phyloP scores from a whole-genome alignment of 2,329 filamentous ascomycete genomes.

The Botrytis tulipae region DNA sequence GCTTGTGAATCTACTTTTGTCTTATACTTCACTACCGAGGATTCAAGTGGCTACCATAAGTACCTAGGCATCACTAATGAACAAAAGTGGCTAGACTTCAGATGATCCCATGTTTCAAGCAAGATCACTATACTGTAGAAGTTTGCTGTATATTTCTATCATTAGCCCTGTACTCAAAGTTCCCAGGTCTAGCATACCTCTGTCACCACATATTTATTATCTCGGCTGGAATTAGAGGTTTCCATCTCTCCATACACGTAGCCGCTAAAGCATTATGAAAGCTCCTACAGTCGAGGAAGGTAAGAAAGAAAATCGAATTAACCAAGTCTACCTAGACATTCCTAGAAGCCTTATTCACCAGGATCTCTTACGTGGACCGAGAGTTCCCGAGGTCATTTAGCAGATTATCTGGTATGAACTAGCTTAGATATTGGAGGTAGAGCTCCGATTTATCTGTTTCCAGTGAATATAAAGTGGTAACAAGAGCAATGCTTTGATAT shows the following conservation, averaged over 20 bases:
- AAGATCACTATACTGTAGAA: neutral
- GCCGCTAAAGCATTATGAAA: too few species aligned
- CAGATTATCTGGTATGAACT: fast-evolving
- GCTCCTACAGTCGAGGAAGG: too few species aligned
- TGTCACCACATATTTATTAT: neutral
- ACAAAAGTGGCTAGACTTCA: fast-evolving
- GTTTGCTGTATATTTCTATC: neutral
- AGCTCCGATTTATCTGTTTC: fast-evolving
- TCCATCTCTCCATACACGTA: too few species aligned
- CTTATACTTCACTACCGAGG: neutral
- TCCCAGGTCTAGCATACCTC: neutral
- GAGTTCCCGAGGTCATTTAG: neutral
- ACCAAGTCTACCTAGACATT: too few species aligned
- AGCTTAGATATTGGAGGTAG: fast-evolving
- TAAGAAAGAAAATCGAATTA: fast-evolving
- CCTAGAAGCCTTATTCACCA: neutral
- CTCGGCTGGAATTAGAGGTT: too few species aligned
- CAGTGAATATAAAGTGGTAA: neutral
- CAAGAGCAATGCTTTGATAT: neutral
- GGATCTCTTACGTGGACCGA: neutral
- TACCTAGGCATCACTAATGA: neutral
- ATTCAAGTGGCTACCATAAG: neutral
- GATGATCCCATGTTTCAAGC: fast-evolving
- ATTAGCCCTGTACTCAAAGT: fast-evolving
- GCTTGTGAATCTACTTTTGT: fast-evolving